A percentile compares a stretch with the other conserved stretches of the same genome.
Conservation (phyloP, 768 basidiomycete genomes). For the Leccinum uliginosum region DNA sequence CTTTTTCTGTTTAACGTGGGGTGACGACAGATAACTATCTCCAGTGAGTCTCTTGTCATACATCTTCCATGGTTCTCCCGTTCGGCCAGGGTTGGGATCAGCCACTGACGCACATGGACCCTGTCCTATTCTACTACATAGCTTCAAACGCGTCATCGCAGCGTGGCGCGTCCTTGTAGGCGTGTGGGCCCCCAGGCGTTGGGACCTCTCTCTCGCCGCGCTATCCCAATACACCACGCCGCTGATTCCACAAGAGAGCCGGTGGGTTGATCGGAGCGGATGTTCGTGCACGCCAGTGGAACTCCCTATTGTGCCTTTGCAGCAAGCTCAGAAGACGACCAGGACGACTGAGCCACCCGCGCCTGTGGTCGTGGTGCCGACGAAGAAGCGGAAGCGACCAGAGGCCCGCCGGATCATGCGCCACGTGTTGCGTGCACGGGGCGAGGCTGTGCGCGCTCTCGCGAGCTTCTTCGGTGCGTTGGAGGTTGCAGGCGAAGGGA, state of each 20-base stretch:
- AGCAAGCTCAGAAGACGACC: not conserved
- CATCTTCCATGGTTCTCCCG: not conserved
- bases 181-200: conserved; percentile 82
- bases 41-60: conserved; percentile 45
- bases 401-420: conserved; percentile 83
- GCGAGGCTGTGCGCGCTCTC: conserved; percentile 74
- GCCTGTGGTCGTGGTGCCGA: not conserved
- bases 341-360: conserved; percentile 37
- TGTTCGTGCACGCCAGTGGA: conserved; percentile 25
- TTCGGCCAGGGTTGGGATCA: conserved; percentile 13
- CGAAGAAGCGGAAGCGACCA: conserved; percentile 40
- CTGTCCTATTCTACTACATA: conserved; percentile 27
- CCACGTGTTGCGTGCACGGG: conserved; percentile 83
- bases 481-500: conserved; percentile 41
- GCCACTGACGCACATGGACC: conserved; percentile 18
- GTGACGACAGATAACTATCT: conserved; percentile 61
- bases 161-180: conserved; percentile 98
- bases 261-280: conserved; percentile 60
- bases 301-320: conserved; percentile 8
- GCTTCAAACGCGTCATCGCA: conserved; percentile 81
- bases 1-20: not conserved
- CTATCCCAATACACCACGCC: conserved; percentile 73
- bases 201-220: conserved; percentile 75
- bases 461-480: conserved; percentile 69
- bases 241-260: conserved; percentile 58